Percentiles rank a stretch among this genome's conserved stretches.
These are phyloP conservation scores for Annulohypoxylon stygium DNA, from an alignment of 495 filamentous ascomycete species.

Conservation along the genomic window DNA sequence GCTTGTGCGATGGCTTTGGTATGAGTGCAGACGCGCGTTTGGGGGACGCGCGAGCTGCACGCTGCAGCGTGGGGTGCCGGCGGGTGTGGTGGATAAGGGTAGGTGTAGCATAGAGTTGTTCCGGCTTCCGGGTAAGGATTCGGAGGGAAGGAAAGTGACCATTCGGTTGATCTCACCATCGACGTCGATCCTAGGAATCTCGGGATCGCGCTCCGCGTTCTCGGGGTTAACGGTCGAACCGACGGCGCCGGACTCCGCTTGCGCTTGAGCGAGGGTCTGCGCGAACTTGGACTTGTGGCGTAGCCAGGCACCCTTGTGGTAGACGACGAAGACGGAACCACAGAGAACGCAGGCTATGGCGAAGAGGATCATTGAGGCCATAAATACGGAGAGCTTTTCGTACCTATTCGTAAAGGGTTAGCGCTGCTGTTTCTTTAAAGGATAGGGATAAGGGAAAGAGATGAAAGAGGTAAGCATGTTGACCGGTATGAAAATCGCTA, in stretches of 20 bases:
- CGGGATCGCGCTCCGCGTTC: background rate
- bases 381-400: slow-evolving; percentile 67
- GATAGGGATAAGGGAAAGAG: slow-evolving; percentile 60
- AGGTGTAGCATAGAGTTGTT: slow-evolving; percentile 5
- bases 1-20: background rate
- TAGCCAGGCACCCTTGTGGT: slow-evolving; percentile 70
- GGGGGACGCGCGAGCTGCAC: slow-evolving; percentile 8
- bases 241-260: slow-evolving; percentile 4
- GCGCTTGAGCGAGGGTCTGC: slow-evolving; percentile 51
- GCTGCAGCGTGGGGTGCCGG: slow-evolving; percentile 2
- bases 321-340: slow-evolving; percentile 59
- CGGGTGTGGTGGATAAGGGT: background rate
- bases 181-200: background rate
- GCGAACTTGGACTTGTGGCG: slow-evolving; percentile 71
- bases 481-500: background rate
- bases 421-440: slow-evolving; percentile 46
- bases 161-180: slow-evolving; percentile 13
- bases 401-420: slow-evolving; percentile 15
- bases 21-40: background rate
- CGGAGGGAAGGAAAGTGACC: slow-evolving; percentile 24
- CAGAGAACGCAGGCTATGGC: slow-evolving; percentile 62
- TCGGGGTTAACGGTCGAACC: background rate
- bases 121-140: slow-evolving; percentile 27
- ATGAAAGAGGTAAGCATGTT: background rate
- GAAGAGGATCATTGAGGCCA: slow-evolving; percentile 67